Evolutionary conservation across 345 rosid genomes (phyloP), one percentile per base, ranked within the genome.

Genomic region (Balakata baccata): DNA sequence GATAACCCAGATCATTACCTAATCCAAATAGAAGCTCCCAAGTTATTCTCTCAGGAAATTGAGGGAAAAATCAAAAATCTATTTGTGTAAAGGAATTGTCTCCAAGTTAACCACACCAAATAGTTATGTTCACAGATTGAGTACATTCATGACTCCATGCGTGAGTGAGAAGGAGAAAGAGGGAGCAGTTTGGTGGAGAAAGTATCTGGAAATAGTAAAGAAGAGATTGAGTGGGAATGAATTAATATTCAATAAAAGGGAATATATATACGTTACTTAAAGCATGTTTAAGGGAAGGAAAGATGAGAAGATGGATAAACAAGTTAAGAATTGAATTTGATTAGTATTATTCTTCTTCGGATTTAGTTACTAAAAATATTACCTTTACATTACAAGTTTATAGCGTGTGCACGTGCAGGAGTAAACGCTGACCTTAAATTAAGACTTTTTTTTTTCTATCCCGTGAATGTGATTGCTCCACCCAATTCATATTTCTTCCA

Each of bases 1-100:
- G 60, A 25, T 59, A 61, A 39, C 75, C 71, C 66, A 65, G 75
- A 56, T 70, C 39, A 41, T 53, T 18, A 70, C 70, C 58, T 43
- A n/a, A 74, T 8, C 69, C 70, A 51, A 20, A 45, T 11, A 72
- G n/a, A 51, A 72, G 20, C 22, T 37, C 69, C 16, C 62, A 61
- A 25, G 38, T 17, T 65, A 41, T 73, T 52, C 0, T 23, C 10
- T 38, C 41, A 29, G 34, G 34, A 29, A 29, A 29, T 29, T 1
- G 34, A 47, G 43, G 22, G 3, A 51, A 61, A 3, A 52, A 12
- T 10, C 5, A 46, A n/a, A 50, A 43, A 38, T 60, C 41, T 4
- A 13, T 58, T 8, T 37, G 16, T 17, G 0, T 17, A 13, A 43
- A 63, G 50, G 76, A 3, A n/a, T 54, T 49, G 38, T 39, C 64